These are phyloP conservation scores for Paramecium tetraurelia DNA, from an alignment of 73 alveolate species.

Conservation along the genomic window DNA sequence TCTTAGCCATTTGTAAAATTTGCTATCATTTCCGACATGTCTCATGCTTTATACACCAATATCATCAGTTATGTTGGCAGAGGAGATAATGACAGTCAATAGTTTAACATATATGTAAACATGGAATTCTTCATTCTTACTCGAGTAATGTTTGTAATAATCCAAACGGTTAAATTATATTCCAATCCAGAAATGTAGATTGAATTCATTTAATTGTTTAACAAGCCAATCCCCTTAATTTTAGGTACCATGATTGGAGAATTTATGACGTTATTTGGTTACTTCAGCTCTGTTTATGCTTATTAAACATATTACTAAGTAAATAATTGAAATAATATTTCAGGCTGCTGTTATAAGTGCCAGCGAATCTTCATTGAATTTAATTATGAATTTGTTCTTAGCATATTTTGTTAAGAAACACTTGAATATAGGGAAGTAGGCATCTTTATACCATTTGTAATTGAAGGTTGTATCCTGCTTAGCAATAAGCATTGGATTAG, in stretches of 20 bases:
- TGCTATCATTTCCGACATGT: conserved; percentile 44
- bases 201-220: background rate
- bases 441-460: conserved; percentile 15
- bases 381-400: background rate
- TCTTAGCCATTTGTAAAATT: conserved; percentile 18
- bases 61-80: background rate
- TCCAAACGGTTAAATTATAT: background rate
- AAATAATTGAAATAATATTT: background rate
- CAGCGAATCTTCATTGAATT: conserved; percentile 45
- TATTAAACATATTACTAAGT: conserved; percentile 31
- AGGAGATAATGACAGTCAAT: background rate
- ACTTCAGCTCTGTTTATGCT: conserved; percentile 36
- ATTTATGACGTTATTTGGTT: conserved; percentile 11
- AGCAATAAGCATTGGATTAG: conserved; percentile 22
- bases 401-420: conserved; percentile 1
- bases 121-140: conserved; percentile 35
- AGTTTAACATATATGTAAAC: background rate
- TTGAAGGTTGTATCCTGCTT: conserved; percentile 5
- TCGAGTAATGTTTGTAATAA: conserved; percentile 16
- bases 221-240: background rate
- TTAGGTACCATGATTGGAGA: conserved; percentile 15
- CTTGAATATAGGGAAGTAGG: conserved; percentile 22
- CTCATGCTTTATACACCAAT: conserved; percentile 33
- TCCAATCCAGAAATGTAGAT: background rate
- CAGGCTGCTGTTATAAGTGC: conserved; percentile 46